Conservation (phyloP, 805 yeast genomes). For the Ogataea minuta region DNA sequence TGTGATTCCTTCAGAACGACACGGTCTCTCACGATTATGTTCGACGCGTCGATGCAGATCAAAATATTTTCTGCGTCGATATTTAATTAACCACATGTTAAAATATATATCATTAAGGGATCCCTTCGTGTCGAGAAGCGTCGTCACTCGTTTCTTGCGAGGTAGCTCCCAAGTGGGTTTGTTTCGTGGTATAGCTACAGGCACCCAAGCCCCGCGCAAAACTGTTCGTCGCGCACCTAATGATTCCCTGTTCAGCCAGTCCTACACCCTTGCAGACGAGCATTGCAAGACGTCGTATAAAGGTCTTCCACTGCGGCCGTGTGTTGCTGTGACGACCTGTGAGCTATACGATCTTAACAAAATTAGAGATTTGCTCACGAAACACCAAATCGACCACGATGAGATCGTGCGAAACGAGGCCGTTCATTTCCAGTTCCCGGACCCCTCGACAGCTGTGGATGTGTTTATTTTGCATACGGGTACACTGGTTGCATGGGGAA, state of each 20-base stretch:
- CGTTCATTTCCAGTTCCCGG: slow-evolving; percentile 46
- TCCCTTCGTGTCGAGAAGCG: too few species aligned
- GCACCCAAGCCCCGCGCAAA: slow-evolving; percentile 11
- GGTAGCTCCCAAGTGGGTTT: too few species aligned
- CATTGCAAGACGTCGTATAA: slow-evolving; percentile 7
- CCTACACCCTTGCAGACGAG: slow-evolving; percentile 11
- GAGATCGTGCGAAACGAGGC: slow-evolving; percentile 53
- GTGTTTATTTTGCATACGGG: slow-evolving; percentile 74
- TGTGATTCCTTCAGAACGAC: too few species aligned
- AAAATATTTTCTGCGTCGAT: background rate
- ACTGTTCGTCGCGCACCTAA: slow-evolving; percentile 15
- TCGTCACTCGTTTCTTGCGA: too few species aligned
- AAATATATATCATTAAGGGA: too few species aligned
- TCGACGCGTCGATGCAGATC: slow-evolving; percentile 3
- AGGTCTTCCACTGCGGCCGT: slow-evolving; percentile 34
- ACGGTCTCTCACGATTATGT: too few species aligned
- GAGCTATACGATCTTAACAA: slow-evolving; percentile 63
- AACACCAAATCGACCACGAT: slow-evolving; percentile 35
- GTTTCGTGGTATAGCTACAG: too few species aligned
- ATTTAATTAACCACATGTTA: background rate
- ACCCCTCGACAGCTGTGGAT: slow-evolving; percentile 41
- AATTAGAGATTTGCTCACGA: slow-evolving; percentile 40
- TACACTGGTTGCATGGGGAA: slow-evolving; percentile 81
- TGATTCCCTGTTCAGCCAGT: slow-evolving; percentile 20
- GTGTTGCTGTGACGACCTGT: slow-evolving; percentile 70